Percentiles rank a stretch among this genome's conserved stretches.
phyloP scores from a whole-genome alignment of 169 alveolate genomes.

The Plasmodium berghei region DNA sequence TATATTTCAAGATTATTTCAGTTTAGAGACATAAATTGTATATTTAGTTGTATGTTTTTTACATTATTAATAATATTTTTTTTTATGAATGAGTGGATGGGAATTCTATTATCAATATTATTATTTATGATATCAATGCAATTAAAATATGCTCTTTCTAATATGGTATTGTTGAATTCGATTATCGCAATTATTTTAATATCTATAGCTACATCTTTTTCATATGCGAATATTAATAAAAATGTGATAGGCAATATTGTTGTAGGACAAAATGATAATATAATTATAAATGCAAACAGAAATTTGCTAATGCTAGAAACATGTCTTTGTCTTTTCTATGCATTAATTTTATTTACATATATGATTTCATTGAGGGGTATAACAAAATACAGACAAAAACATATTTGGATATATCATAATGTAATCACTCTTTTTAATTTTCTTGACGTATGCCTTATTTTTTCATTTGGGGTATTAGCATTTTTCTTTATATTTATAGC shows the following conservation, averaged over 20 bases:
- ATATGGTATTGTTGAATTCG: slow-evolving; percentile 47
- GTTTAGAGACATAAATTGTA: slow-evolving; percentile 62
- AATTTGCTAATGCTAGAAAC: slow-evolving; percentile 27
- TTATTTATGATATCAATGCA: slow-evolving; percentile 58
- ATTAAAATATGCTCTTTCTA: slow-evolving; percentile 42
- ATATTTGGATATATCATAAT: slow-evolving; percentile 51
- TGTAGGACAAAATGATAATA: not conserved
- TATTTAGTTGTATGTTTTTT: slow-evolving; percentile 65
- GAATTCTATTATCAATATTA: slow-evolving; percentile 36
- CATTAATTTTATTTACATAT: slow-evolving; percentile 42
- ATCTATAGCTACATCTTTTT: slow-evolving; percentile 25
- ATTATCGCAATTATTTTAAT: slow-evolving; percentile 42
- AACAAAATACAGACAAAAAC: slow-evolving; percentile 14
- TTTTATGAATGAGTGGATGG: slow-evolving; percentile 42
- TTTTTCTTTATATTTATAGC: slow-evolving; percentile 60
- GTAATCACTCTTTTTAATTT: slow-evolving; percentile 46
- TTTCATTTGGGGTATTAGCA: slow-evolving; percentile 42
- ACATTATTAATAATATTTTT: slow-evolving; percentile 53
- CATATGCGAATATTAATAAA: slow-evolving; percentile 22
- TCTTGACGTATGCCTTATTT: slow-evolving; percentile 37
- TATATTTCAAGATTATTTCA: slow-evolving; percentile 59
- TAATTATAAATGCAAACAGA: slow-evolving; percentile 9
- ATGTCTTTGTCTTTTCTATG: slow-evolving; percentile 22
- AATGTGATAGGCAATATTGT: not conserved
- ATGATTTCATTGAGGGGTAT: slow-evolving; percentile 27